Evolutionary conservation across 345 rosid genomes (phyloP).

Genomic region (Boechera stricta): DNA sequence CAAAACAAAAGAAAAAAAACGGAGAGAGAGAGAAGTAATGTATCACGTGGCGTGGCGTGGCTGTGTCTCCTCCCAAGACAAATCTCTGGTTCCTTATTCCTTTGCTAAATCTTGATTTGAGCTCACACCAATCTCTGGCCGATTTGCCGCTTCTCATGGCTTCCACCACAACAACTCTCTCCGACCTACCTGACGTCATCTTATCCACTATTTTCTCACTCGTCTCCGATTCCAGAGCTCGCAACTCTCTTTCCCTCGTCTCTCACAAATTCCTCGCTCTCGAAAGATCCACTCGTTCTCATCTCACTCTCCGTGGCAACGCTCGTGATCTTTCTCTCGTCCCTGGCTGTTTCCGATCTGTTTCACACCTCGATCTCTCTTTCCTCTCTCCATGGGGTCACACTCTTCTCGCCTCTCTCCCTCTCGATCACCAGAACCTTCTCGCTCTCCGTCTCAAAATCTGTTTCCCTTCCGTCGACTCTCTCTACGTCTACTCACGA

Average conservation of each 20-base stretch:
- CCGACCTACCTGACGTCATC: slow-evolving; percentile 80
- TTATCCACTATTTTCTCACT: slow-evolving; percentile 58
- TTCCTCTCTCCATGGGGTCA: slow-evolving; percentile 89
- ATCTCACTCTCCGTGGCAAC: slow-evolving; percentile 89
- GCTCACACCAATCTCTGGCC: no score
- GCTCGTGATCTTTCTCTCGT: slow-evolving; percentile 63
- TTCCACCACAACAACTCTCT: slow-evolving; percentile 39
- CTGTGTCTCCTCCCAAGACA: slow-evolving; percentile 35
- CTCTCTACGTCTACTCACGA: slow-evolving; percentile 68
- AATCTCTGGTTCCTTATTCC: slow-evolving; percentile 27
- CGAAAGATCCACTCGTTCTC: slow-evolving; percentile 76
- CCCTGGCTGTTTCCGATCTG: slow-evolving; percentile 70
- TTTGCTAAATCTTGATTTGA: neutral
- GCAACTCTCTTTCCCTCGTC: slow-evolving; percentile 77
- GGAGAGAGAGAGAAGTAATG: neutral
- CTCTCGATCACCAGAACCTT: slow-evolving; percentile 52
- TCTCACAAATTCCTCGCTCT: slow-evolving; percentile 65
- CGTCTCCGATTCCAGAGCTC: slow-evolving; percentile 64
- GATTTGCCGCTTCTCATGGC: slow-evolving; percentile 33
- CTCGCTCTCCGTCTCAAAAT: slow-evolving; percentile 58
- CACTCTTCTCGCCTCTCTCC: slow-evolving; percentile 53
- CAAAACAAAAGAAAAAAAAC: neutral
- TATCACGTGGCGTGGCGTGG: no score
- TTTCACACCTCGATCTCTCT: slow-evolving; percentile 77
- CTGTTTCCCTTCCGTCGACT: slow-evolving; percentile 60